phyloP scores from a whole-genome alignment of 2,329 filamentous ascomycete species.

The Ambrosiella cleistominuta region DNA sequence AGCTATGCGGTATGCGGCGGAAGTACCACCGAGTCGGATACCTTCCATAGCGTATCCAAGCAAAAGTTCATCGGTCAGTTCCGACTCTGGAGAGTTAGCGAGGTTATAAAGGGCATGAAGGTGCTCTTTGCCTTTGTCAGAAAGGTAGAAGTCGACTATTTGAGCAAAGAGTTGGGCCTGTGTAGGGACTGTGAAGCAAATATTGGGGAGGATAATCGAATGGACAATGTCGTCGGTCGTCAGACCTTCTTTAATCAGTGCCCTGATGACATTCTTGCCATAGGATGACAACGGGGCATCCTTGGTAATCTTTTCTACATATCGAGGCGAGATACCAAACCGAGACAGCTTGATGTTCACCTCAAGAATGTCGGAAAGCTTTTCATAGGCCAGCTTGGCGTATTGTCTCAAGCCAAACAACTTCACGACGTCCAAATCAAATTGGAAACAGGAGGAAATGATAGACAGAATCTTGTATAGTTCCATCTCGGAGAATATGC shows the following conservation, averaged over 20 bases:
- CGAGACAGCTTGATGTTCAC: constrained; percentile 44
- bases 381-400: constrained; percentile 36
- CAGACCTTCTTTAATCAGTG: constrained; percentile 44
- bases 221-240: constrained; percentile 49
- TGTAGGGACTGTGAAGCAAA: constrained; percentile 49
- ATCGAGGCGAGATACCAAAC: constrained; percentile 31
- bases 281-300: constrained; percentile 42
- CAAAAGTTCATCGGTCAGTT: constrained; percentile 44
- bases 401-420: constrained; percentile 45
- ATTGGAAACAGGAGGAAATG: constrained; percentile 49
- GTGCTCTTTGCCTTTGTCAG: constrained; percentile 34
- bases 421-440: constrained; percentile 47
- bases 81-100: constrained; percentile 34
- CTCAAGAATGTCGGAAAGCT: constrained; percentile 45
- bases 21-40: constrained; percentile 47
- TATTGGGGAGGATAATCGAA: constrained; percentile 51
- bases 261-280: constrained; percentile 47
- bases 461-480: constrained; percentile 45
- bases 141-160: constrained; percentile 55
- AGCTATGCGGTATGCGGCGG: constrained; percentile 42
- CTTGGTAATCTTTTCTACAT: constrained; percentile 32
- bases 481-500: constrained; percentile 37
- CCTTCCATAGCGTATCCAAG: constrained; percentile 57
- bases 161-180: constrained; percentile 59
- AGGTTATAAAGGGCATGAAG: constrained; percentile 43